Evolutionary conservation across 495 filamentous ascomycete species (phyloP).

Genomic region (Aspergillus campestris): DNA sequence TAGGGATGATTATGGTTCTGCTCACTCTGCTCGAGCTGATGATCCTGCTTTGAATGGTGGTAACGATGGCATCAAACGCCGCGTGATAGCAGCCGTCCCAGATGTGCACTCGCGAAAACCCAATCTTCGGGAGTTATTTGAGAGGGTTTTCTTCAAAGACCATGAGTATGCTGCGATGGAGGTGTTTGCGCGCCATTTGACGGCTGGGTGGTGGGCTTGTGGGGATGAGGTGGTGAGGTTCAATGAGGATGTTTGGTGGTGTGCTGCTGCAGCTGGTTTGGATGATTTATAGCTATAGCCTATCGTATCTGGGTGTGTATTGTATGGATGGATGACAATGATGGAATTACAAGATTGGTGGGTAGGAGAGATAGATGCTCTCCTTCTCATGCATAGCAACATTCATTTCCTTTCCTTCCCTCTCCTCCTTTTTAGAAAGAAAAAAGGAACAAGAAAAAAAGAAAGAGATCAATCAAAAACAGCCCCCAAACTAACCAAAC

Average conservation of each 20-base stretch:
- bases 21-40: not conserved
- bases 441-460: not conserved
- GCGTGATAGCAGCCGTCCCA: constrained; percentile 70
- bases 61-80: constrained; percentile 28
- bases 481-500: constrained; percentile 60
- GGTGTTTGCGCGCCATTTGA: constrained; percentile 81
- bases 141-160: constrained; percentile 33
- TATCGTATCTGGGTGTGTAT: too few species aligned
- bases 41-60: too few species aligned
- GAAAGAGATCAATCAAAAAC: constrained; percentile 44
- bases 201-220: constrained; percentile 83
- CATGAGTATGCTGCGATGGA: constrained; percentile 57
- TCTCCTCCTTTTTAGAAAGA: not conserved
- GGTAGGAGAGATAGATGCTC: constrained; percentile 19
- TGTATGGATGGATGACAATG: too few species aligned
- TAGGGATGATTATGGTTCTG: not conserved
- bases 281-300: too few species aligned
- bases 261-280: too few species aligned
- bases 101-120: constrained; percentile 93
- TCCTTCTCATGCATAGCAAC: not conserved
- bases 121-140: constrained; percentile 50
- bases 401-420: not conserved
- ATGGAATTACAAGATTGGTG: constrained; percentile 43
- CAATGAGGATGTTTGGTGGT: constrained; percentile 40
- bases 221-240: constrained; percentile 81